phyloP scores from a whole-genome alignment of 345 rosid genomes.

The Camelina laxa region DNA sequence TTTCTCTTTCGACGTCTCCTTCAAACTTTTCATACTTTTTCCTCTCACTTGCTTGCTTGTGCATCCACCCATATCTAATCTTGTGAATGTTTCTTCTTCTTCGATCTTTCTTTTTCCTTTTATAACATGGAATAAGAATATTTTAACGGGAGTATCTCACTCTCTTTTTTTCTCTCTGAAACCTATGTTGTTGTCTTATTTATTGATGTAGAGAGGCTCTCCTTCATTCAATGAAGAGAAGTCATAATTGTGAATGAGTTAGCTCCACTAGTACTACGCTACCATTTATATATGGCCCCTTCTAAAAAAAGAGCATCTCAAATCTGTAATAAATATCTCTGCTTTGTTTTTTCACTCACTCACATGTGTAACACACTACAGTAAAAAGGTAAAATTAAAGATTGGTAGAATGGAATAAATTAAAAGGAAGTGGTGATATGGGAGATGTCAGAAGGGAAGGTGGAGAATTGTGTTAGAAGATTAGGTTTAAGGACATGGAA shows the following conservation, averaged over 20 bases:
- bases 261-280: constrained; percentile 31
- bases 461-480: constrained; percentile 26
- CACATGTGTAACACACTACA: constrained; percentile 35
- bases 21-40: constrained; percentile 21
- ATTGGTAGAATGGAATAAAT: constrained; percentile 33
- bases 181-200: constrained; percentile 15
- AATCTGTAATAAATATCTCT: constrained; percentile 16
- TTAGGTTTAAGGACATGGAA: constrained; percentile 43
- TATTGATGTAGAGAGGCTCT: constrained; percentile 31
- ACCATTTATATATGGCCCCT: constrained; percentile 28
- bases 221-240: constrained; percentile 42
- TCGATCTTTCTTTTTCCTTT: constrained; percentile 9
- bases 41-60: constrained; percentile 44
- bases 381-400: neutral
- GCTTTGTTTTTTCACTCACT: constrained; percentile 25
- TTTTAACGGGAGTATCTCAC: constrained; percentile 9
- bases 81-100: neutral
- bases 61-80: constrained; percentile 43
- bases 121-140: constrained; percentile 7
- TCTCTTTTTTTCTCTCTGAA: constrained; percentile 6
- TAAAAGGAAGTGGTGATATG: constrained; percentile 34
- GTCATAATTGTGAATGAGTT: constrained; percentile 35
- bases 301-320: constrained; percentile 26
- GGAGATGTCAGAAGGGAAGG: constrained; percentile 45
- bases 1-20: constrained; percentile 28